These are phyloP conservation scores for Fusarium sacchari DNA, from an alignment of 2,329 filamentous ascomycete species.

Conservation along the genomic window DNA sequence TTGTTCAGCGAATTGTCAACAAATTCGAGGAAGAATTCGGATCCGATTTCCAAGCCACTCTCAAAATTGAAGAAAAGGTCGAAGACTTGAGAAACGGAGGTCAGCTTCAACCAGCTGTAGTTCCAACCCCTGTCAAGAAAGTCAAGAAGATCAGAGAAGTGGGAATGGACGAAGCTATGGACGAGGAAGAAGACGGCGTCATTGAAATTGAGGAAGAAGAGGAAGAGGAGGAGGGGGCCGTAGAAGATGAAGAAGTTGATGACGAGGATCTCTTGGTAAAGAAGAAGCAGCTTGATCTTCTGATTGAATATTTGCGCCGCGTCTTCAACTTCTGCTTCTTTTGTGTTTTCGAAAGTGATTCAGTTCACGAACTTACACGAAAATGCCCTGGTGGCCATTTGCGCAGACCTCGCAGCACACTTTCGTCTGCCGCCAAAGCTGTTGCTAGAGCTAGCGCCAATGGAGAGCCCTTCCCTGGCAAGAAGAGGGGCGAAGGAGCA, in stretches of 20 bases:
- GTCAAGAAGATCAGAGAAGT: slow-evolving; percentile 69
- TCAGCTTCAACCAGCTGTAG: slow-evolving; percentile 74
- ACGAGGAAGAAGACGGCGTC: slow-evolving; percentile 72
- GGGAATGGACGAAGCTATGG: slow-evolving; percentile 69
- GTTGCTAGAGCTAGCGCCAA: slow-evolving; percentile 86
- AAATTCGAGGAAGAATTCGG: slow-evolving; percentile 89
- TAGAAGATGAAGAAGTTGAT: slow-evolving; percentile 87
- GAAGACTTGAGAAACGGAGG: slow-evolving; percentile 82
- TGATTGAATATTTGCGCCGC: slow-evolving; percentile 95
- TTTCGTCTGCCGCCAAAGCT: slow-evolving; percentile 83
- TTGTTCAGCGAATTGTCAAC: slow-evolving; percentile 82
- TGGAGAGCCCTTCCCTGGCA: slow-evolving; percentile 84
- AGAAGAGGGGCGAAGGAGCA: slow-evolving; percentile 74
- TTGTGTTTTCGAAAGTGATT: slow-evolving; percentile 98
- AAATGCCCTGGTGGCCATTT: slow-evolving; percentile 99
- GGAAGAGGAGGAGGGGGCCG: slow-evolving; percentile 82
- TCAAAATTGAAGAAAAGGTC: slow-evolving; percentile 87
- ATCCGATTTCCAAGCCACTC: slow-evolving; percentile 77
- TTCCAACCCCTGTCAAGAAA: slow-evolving; percentile 65
- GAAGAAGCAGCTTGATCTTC: slow-evolving; percentile 95
- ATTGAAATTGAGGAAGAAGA: slow-evolving; percentile 78
- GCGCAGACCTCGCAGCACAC: slow-evolving; percentile 85
- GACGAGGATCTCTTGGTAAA: slow-evolving; percentile 89
- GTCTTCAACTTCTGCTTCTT: slow-evolving; percentile 99
- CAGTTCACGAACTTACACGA: slow-evolving; percentile 91